Conservation (phyloP, 176 grass and related monocot species). For the Eragrostis nindensis region DNA sequence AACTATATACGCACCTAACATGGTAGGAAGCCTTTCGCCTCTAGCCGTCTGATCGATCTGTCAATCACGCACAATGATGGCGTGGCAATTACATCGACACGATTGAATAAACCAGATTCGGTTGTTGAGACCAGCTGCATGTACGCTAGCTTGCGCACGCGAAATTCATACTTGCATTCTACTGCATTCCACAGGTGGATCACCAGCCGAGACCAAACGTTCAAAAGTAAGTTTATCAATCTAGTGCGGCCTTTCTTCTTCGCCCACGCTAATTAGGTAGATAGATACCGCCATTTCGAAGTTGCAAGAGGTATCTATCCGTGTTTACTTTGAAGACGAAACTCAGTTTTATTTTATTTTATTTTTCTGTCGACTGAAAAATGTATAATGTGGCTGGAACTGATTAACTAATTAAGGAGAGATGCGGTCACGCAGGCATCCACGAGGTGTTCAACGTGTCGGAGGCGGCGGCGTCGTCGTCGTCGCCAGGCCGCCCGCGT, state of each 20-base stretch:
- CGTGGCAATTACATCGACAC: slow-evolving; percentile 10
- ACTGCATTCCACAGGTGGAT: slow-evolving; percentile 48
- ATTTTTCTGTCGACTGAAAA: background rate
- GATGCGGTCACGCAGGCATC: slow-evolving; percentile 36
- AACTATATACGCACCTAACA: slow-evolving; percentile 36
- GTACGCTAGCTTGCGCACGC: slow-evolving; percentile 23
- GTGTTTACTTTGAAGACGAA: no score
- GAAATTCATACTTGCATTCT: slow-evolving; percentile 52
- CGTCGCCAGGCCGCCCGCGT: background rate
- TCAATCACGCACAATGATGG: background rate
- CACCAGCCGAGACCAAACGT: slow-evolving; percentile 12
- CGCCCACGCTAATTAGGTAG: background rate
- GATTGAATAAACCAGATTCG: slow-evolving; percentile 29
- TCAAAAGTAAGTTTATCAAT: background rate
- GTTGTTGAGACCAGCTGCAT: slow-evolving; percentile 39
- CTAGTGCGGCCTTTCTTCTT: background rate
- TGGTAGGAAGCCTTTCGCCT: slow-evolving; percentile 36
- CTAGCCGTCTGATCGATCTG: slow-evolving; percentile 7
- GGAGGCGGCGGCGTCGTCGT: background rate
- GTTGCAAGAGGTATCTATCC: background rate
- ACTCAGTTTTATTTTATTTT: background rate
- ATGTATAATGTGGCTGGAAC: background rate
- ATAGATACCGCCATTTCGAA: background rate
- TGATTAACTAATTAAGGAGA: background rate
- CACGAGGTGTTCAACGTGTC: slow-evolving; percentile 48